Percentiles rank a stretch among this genome's conserved stretches.
Evolutionary conservation across 305 asterid species (phyloP).

Genomic region (Fraxinus velutina): DNA sequence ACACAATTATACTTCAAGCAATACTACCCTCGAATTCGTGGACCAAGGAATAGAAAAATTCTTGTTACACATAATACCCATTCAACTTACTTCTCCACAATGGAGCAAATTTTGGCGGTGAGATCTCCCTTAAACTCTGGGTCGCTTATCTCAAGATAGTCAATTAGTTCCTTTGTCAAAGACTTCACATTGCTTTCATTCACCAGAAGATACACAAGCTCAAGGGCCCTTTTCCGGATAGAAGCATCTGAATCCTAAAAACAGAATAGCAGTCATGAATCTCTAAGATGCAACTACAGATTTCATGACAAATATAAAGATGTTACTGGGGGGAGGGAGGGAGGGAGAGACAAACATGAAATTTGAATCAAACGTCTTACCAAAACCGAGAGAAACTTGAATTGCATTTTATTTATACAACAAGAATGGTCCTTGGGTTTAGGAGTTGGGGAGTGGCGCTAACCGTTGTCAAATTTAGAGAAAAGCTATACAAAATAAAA

Average conservation of each 20-base stretch:
- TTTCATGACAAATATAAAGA: constrained; percentile 5
- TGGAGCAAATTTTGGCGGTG: constrained; percentile 89
- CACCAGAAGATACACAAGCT: constrained; percentile 86
- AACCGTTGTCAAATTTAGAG: background rate
- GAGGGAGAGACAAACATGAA: background rate
- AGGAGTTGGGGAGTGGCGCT: background rate
- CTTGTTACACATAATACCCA: background rate
- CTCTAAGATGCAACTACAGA: constrained; percentile 15
- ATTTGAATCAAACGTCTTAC: background rate
- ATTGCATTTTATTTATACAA: background rate
- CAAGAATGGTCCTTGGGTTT: constrained; percentile 9
- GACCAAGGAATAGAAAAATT: constrained; percentile 11
- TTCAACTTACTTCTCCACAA: constrained; percentile 90
- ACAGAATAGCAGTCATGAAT: constrained; percentile 32
- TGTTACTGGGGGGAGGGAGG: background rate
- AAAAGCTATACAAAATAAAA: background rate
- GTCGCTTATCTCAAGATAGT: constrained; percentile 83
- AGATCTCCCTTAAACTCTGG: constrained; percentile 88
- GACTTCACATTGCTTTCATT: constrained; percentile 86
- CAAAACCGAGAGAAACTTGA: background rate
- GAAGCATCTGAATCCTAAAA: constrained; percentile 98
- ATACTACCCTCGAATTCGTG: background rate
- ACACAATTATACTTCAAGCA: background rate
- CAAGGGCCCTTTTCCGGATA: constrained; percentile 96
- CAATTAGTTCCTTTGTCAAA: constrained; percentile 86